Percentiles rank a stretch among this genome's conserved stretches.
These are phyloP conservation scores for Tylopilus cervinicoccineus DNA, from an alignment of 768 basidiomycete species.

Conservation along the genomic window DNA sequence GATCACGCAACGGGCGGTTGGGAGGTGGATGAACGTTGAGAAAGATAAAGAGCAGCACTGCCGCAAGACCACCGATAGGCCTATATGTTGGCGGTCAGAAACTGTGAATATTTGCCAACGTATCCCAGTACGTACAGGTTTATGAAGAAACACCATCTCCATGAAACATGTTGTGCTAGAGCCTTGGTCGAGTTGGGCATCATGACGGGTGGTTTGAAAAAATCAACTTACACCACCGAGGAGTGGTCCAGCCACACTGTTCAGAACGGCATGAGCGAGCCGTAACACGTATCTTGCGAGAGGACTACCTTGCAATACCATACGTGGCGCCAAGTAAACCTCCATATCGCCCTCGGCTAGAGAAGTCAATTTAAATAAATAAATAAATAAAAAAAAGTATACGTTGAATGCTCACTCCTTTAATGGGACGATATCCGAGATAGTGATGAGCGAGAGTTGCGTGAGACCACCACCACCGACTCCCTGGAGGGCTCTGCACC, in stretches of 20 bases:
- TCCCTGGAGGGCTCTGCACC: slow-evolving; percentile 66
- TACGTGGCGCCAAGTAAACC: slow-evolving; percentile 77
- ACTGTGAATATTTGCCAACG: background rate
- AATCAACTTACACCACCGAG: slow-evolving; percentile 66
- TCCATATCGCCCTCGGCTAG: slow-evolving; percentile 72
- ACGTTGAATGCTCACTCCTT: slow-evolving; percentile 49
- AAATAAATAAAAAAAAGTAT: background rate
- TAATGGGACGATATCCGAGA: slow-evolving; percentile 80
- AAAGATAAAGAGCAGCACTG: slow-evolving; percentile 60
- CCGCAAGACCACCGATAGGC: slow-evolving; percentile 67
- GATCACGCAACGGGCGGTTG: slow-evolving; percentile 51
- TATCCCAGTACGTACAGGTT: slow-evolving; percentile 48
- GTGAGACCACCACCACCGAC: slow-evolving; percentile 49
- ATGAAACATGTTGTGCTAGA: slow-evolving; percentile 68
- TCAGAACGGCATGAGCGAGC: background rate
- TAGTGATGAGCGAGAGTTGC: slow-evolving; percentile 71
- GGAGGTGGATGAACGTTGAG: slow-evolving; percentile 71
- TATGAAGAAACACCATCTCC: slow-evolving; percentile 84
- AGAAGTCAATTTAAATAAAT: background rate
- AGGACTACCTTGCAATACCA: slow-evolving; percentile 53
- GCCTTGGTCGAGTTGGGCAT: slow-evolving; percentile 34
- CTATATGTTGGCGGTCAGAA: slow-evolving; percentile 30
- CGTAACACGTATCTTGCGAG: background rate
- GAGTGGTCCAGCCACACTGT: slow-evolving; percentile 69
- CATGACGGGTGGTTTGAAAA: background rate